Conservation (phyloP, 345 rosid species). For the Populus tremula region DNA sequence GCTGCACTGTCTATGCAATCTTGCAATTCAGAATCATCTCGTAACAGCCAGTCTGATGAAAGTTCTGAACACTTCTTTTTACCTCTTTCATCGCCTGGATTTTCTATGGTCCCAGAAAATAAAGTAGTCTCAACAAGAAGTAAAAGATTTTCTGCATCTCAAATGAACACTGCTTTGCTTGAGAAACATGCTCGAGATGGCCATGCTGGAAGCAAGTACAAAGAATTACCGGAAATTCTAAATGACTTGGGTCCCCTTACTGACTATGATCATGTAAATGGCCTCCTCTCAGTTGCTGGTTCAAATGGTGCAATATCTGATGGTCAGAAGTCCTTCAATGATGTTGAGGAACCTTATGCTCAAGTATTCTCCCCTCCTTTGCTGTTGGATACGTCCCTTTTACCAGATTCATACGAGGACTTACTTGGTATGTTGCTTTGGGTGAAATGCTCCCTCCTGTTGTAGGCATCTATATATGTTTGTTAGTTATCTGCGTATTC, state of each 20-base stretch:
- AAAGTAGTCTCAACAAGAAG: slow-evolving; percentile 48
- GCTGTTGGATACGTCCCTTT: slow-evolving; percentile 66
- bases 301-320: slow-evolving; percentile 60
- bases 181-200: slow-evolving; percentile 45
- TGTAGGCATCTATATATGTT: neutral
- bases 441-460: neutral
- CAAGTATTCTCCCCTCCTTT: slow-evolving; percentile 92
- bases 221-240: slow-evolving; percentile 54
- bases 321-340: slow-evolving; percentile 55
- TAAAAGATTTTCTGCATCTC: slow-evolving; percentile 52
- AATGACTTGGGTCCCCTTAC: slow-evolving; percentile 61
- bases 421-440: slow-evolving; percentile 65
- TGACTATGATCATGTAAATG: slow-evolving; percentile 64
- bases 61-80: slow-evolving; percentile 81
- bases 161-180: slow-evolving; percentile 42
- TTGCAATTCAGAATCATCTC: slow-evolving; percentile 64
- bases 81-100: slow-evolving; percentile 62
- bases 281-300: slow-evolving; percentile 62
- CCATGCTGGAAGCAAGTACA: slow-evolving; percentile 48
- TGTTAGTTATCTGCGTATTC: neutral
- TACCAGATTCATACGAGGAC: slow-evolving; percentile 81
- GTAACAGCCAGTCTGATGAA: slow-evolving; percentile 68
- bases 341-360: slow-evolving; percentile 58
- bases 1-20: slow-evolving; percentile 68
- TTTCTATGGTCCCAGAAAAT: slow-evolving; percentile 52